Evolutionary conservation across 176 grass and related monocot species (phyloP).

Genomic region (Hyparrhenia diplandra): DNA sequence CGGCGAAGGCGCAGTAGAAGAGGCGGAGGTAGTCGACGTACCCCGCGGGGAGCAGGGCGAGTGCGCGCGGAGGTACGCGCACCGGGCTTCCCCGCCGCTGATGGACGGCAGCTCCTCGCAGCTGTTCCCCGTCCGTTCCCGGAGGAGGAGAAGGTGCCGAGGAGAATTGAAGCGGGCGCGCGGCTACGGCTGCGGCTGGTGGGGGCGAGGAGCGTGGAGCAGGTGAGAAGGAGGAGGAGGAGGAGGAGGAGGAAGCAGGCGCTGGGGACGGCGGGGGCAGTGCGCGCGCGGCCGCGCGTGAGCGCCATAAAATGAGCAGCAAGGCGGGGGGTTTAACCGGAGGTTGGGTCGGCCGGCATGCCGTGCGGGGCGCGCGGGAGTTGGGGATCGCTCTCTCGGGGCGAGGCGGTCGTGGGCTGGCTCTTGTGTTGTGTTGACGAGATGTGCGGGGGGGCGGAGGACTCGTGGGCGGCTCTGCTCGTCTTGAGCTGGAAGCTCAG

Average conservation of each 20-base stretch:
- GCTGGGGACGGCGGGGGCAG: conserved; percentile 39
- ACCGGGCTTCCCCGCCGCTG: conserved; percentile 19
- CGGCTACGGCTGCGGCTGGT: not conserved
- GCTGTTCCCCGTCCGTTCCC: not conserved
- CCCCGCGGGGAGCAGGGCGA: conserved; percentile 42
- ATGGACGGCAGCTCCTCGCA: conserved; percentile 51
- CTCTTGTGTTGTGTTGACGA: not conserved
- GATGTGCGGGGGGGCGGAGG: not conserved
- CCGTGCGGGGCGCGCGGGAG: not conserved
- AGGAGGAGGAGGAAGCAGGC: conserved; percentile 53
- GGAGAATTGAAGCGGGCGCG: not conserved
- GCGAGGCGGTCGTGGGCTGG: not conserved
- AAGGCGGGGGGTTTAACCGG: conserved; percentile 9
- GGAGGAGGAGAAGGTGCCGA: not conserved
- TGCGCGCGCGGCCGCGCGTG: conserved; percentile 28
- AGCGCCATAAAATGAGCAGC: conserved; percentile 53
- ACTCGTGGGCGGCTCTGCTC: conserved; percentile 5
- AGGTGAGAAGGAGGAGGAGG: conserved; percentile 15
- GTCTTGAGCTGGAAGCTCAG: not conserved
- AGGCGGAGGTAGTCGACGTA: conserved; percentile 75
- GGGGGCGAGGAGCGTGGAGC: not conserved
- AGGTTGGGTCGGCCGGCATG: conserved; percentile 16
- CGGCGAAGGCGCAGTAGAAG: conserved; percentile 67
- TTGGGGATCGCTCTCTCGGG: conserved; percentile 1
- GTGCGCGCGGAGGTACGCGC: conserved; percentile 50